Evolutionary conservation across 2,329 filamentous ascomycete genomes (phyloP), one percentile per base, ranked within the genome.

Genomic region (Fusarium nematophilum): DNA sequence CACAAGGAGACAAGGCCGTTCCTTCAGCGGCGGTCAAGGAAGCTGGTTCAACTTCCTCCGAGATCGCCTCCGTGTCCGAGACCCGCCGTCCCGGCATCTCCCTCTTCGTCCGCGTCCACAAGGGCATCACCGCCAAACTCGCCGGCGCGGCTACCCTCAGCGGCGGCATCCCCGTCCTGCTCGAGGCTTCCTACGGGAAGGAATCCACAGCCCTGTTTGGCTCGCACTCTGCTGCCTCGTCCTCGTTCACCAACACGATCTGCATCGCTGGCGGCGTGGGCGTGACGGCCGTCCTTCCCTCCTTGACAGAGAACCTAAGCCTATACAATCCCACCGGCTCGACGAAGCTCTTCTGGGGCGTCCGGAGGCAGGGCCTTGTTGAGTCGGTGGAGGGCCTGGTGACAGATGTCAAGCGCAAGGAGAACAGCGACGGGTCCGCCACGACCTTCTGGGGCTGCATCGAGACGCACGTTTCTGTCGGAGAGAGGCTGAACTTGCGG

Each of bases 311-410:
- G n/a, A n/a, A n/a, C n/a, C n/a, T n/a, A n/a, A n/a, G n/a, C n/a
- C n/a, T n/a, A n/a, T n/a, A n/a, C n/a, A n/a, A n/a, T n/a, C 46
- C 36, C 14, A 49, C 18, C 3, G 46, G 36, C 10, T 33, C 18
- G 18, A 40, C 46, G 5, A 49, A 49, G 23, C 21, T 50, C 13
- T 50, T 50, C 37, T 50, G 38, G 47, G 38, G 47, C 37, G 38
- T 36, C 3, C 37, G 48, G 5, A 18, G 15, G 5, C 39, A 15
- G 7, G 48, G 25, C 2, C 39, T 52, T 9, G 48, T 52, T 6
- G 18, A 27, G 9, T 15, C 48, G 10, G 17, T 52, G 11, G 48
- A 52, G 33, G 26, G 48, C 1, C 30, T 52, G 5, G 31, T 52
- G 3, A 11, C 25, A 8, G 25, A 36, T 9, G 38, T 45, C 14